Evolutionary conservation across 306 rosid genomes (phyloP).

Genomic region (Prunus kanzakura): DNA sequence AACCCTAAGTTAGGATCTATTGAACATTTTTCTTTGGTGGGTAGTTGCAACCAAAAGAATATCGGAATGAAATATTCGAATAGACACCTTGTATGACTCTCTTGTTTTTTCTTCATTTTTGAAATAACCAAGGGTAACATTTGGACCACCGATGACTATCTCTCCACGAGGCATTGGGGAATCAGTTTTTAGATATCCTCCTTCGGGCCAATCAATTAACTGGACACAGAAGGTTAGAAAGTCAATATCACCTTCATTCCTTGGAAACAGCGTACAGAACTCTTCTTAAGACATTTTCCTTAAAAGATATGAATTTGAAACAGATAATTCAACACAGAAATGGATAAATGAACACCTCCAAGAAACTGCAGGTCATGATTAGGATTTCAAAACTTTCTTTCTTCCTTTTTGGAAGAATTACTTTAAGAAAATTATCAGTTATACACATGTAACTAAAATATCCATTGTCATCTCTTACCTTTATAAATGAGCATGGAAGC

Average conservation of each 20-base stretch:
- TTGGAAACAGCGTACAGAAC: neutral
- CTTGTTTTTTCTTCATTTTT: constrained; percentile 86
- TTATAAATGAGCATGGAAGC: constrained; percentile 84
- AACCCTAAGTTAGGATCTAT: constrained; percentile 1
- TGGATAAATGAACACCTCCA: neutral
- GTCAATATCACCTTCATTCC: neutral
- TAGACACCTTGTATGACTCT: constrained; percentile 83
- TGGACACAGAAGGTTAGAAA: constrained; percentile 36
- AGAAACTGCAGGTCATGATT: neutral
- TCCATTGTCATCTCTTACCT: constrained; percentile 42
- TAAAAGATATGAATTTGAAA: neutral
- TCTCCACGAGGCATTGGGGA: constrained; percentile 91
- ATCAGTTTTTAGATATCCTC: constrained; percentile 72
- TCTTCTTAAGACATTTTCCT: neutral
- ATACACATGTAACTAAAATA: constrained; percentile 11
- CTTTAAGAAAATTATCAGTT: neutral
- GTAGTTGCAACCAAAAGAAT: constrained; percentile 1
- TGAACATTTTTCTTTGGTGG: neutral
- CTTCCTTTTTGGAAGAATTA: neutral
- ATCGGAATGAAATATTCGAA: constrained; percentile 1
- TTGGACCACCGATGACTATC: constrained; percentile 92
- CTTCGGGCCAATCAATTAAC: constrained; percentile 92
- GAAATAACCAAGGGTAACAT: constrained; percentile 88
- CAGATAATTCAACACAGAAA: neutral
- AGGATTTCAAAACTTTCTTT: neutral